Percentiles rank a stretch among this genome's conserved stretches.
Conservation (phyloP, 371 early-diverging fungal genomes). For the Mortierella sp. region DNA sequence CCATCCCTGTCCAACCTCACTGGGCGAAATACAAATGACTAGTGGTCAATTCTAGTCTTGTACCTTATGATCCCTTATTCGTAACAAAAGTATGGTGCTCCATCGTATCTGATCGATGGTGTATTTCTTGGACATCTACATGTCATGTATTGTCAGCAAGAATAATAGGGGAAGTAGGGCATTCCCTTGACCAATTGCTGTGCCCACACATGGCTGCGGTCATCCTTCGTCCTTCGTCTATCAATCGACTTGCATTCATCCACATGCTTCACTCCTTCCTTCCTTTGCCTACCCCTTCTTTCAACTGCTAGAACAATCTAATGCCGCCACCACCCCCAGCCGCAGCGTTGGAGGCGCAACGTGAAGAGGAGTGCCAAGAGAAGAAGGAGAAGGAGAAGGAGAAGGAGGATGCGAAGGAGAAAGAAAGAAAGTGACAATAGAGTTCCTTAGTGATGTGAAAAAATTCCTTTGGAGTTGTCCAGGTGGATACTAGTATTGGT, state of each 20-base stretch:
- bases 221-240: neutral
- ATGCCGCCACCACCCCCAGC: neutral
- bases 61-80: neutral
- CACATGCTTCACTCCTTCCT: neutral
- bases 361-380: no score
- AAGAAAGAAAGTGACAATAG: no score
- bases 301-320: neutral
- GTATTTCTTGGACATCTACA: neutral
- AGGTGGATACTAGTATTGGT: no score
- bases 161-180: neutral
- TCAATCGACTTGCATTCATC: neutral
- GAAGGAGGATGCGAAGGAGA: no score
- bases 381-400: no score
- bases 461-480: no score
- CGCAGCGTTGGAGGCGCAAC: neutral
- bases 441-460: no score
- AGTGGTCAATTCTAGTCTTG: no score
- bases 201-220: constrained; percentile 2
- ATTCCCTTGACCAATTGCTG: neutral
- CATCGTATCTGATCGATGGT: neutral
- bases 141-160: neutral
- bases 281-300: neutral
- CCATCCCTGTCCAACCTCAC: constrained; percentile 3
- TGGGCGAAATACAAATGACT: neutral
- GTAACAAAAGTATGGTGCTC: neutral